These are phyloP conservation scores for Komagataella kurtzmanii DNA, from an alignment of 805 yeast species.

Conservation along the genomic window DNA sequence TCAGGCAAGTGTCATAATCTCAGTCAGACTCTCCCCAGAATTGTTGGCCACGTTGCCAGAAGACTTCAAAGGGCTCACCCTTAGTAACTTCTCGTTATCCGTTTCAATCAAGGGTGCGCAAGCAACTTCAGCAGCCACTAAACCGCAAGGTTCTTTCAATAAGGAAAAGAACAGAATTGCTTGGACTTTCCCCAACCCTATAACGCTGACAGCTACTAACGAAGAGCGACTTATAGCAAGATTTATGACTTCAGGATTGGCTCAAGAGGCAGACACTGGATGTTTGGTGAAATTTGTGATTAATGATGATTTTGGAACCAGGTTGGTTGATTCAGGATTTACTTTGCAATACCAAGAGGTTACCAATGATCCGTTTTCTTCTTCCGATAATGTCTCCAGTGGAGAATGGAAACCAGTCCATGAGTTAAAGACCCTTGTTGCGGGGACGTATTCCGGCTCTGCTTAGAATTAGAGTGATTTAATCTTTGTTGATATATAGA, in stretches of 20 bases:
- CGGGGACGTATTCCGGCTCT: constrained; percentile 26
- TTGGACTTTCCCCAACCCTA: constrained; percentile 50
- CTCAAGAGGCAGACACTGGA: constrained; percentile 63
- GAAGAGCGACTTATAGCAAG: constrained; percentile 77
- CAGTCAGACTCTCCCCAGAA: constrained; percentile 41
- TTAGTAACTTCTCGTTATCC: constrained; percentile 48
- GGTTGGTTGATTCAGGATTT: constrained; percentile 16
- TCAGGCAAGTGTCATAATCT: constrained; percentile 77
- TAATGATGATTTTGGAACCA: constrained; percentile 25
- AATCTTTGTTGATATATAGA: neutral
- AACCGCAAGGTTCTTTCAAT: constrained; percentile 86
- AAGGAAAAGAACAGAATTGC: constrained; percentile 77
- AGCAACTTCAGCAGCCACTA: constrained; percentile 65
- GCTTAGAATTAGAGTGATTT: constrained; percentile 1
- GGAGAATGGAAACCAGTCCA: constrained; percentile 25
- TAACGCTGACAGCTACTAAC: constrained; percentile 18
- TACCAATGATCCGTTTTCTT: constrained; percentile 21
- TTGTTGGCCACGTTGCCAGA: constrained; percentile 20
- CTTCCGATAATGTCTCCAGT: constrained; percentile 8
- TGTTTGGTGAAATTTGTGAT: constrained; percentile 55
- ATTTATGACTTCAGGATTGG: constrained; percentile 63
- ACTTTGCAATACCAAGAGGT: neutral
- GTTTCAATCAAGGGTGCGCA: constrained; percentile 52
- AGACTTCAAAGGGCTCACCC: constrained; percentile 18
- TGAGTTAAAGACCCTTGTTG: constrained; percentile 29